phyloP scores from a whole-genome alignment of 352 stramenopile species.

The Phytophthora ohioensis region DNA sequence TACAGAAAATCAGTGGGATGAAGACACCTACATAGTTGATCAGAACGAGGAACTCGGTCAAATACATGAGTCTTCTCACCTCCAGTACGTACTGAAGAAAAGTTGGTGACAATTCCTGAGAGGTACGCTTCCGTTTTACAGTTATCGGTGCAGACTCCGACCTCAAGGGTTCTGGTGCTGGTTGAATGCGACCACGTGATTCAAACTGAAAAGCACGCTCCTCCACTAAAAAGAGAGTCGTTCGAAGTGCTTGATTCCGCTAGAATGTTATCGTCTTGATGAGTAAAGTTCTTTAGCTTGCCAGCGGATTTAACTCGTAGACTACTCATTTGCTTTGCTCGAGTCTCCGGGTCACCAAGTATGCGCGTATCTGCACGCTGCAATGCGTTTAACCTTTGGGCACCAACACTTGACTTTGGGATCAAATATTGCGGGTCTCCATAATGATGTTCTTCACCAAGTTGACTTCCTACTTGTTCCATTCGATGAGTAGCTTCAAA shows the following conservation, averaged over 20 bases:
- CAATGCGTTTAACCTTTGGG: conserved; percentile 7
- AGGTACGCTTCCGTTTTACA: too few relatives aligned
- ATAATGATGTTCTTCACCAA: conserved; percentile 1
- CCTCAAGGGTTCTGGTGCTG: too few relatives aligned
- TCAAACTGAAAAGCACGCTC: conserved; percentile 8
- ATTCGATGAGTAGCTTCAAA: conserved; percentile 6
- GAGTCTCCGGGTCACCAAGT: background rate
- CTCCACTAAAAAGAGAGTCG: background rate
- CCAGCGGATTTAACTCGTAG: background rate
- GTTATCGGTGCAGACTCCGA: too few relatives aligned
- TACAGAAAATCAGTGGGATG: conserved; percentile 40
- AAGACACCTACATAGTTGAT: conserved; percentile 43
- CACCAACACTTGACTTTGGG: background rate
- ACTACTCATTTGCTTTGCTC: background rate
- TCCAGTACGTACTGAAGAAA: conserved; percentile 10
- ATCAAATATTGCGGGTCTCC: too few relatives aligned
- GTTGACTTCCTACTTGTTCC: conserved; percentile 1
- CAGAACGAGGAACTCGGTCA: conserved; percentile 41
- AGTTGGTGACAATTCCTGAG: background rate
- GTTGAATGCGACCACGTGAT: background rate
- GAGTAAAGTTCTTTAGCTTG: background rate
- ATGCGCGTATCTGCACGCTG: conserved; percentile 10
- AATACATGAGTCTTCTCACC: conserved; percentile 28
- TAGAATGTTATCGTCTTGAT: background rate
- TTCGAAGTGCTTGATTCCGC: background rate